Percentiles rank a stretch among this genome's conserved stretches.
These are phyloP conservation scores for Trichoderma guizhouense DNA, from an alignment of 2,329 filamentous ascomycete genomes.

Conservation along the genomic window DNA sequence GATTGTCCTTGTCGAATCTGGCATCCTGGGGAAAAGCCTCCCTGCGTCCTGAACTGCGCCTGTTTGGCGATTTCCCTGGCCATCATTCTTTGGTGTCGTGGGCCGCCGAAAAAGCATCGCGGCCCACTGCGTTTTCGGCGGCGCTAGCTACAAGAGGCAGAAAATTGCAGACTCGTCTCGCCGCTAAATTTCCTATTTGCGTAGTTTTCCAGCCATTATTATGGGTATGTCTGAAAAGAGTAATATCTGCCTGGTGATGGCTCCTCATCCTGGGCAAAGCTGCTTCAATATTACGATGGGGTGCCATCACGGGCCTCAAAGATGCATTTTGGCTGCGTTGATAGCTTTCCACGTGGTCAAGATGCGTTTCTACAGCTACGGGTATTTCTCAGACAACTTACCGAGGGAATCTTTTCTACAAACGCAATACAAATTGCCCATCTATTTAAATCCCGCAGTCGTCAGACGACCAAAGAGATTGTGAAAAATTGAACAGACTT, in stretches of 20 bases:
- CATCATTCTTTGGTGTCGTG: constrained; percentile 11
- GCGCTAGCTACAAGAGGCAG: not conserved
- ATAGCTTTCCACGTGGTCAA: not conserved
- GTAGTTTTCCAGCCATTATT: not conserved
- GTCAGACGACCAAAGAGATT: not conserved
- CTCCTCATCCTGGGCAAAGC: not conserved
- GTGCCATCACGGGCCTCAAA: not conserved
- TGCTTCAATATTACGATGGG: not conserved
- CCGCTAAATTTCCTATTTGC: not conserved
- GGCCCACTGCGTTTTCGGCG: constrained; percentile 3
- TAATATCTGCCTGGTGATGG: not conserved
- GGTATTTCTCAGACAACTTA: not conserved
- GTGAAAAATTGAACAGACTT: not conserved
- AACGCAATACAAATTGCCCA: not conserved
- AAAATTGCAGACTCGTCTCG: not conserved
- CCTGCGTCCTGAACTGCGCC: not conserved
- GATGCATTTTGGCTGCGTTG: not conserved
- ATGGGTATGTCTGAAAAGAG: not conserved
- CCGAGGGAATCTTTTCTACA: not conserved
- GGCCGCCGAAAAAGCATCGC: not conserved
- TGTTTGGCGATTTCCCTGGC: constrained; percentile 11
- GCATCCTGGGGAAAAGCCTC: not conserved
- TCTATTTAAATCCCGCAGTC: not conserved
- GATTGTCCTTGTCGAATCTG: constrained; percentile 11
- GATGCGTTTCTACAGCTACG: not conserved